Percentiles rank a stretch among this genome's conserved stretches.
Evolutionary conservation across 2,329 filamentous ascomycete species (phyloP).

Genomic region (Cucurbitaria berberidis): DNA sequence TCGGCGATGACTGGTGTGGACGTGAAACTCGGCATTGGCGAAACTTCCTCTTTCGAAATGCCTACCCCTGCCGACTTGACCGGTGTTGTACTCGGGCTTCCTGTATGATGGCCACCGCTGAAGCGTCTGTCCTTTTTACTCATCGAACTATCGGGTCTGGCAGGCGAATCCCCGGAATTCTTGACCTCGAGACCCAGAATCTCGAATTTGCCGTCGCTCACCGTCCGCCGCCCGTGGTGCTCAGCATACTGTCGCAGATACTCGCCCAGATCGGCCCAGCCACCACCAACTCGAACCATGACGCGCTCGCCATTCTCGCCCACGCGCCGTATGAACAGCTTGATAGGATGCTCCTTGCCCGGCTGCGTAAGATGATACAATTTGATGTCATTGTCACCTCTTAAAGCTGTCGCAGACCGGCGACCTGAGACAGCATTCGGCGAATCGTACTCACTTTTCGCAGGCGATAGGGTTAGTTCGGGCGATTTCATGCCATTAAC

Average conservation of each 20-base stretch:
- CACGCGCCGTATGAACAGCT: constrained; percentile 90
- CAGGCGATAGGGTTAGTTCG: constrained; percentile 47
- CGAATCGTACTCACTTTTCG: constrained; percentile 40
- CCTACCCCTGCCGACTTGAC: constrained; percentile 25
- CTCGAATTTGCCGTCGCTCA: constrained; percentile 63
- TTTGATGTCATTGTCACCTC: constrained; percentile 71
- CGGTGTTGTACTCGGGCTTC: constrained; percentile 39
- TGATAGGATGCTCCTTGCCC: constrained; percentile 85
- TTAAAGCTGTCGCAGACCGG: constrained; percentile 30
- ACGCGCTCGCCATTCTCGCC: constrained; percentile 89
- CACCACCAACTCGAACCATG: constrained; percentile 96
- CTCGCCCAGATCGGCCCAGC: constrained; percentile 96
- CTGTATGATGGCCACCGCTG: constrained; percentile 24
- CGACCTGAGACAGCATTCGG: constrained; percentile 35
- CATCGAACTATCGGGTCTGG: constrained; percentile 37
- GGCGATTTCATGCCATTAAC: constrained; percentile 42
- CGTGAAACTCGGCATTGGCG: constrained; percentile 32
- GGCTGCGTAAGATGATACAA: constrained; percentile 89
- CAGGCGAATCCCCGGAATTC: constrained; percentile 31
- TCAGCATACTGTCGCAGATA: constrained; percentile 92
- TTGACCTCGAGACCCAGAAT: constrained; percentile 56
- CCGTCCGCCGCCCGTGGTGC: constrained; percentile 80
- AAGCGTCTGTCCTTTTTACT: constrained; percentile 34
- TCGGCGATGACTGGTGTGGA: constrained; percentile 35
- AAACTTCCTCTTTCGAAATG: constrained; percentile 27